Conservation (phyloP, 2,329 filamentous ascomycete genomes). For the Colletotrichum tanaceti region DNA sequence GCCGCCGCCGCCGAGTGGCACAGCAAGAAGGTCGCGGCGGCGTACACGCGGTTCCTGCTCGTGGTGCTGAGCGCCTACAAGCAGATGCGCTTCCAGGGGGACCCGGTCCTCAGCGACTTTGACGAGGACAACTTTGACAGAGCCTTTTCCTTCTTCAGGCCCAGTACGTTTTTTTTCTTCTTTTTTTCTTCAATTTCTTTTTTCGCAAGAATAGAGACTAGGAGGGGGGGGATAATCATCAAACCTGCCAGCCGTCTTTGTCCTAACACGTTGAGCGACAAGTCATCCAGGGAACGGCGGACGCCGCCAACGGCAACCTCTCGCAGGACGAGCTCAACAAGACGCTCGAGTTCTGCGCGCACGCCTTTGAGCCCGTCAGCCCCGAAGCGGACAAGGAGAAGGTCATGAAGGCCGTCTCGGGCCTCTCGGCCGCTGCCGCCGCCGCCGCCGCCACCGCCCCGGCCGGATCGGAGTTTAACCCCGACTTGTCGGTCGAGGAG, state of each 20-base stretch:
- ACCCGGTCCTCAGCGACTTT: constrained; percentile 54
- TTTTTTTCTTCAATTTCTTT: too few species aligned
- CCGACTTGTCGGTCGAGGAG: constrained; percentile 11
- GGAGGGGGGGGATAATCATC: too few species aligned
- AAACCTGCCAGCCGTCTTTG: too few species aligned
- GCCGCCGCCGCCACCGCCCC: too few species aligned
- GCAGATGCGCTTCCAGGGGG: constrained; percentile 18
- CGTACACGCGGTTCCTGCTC: constrained; percentile 61
- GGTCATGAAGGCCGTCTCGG: constrained; percentile 12
- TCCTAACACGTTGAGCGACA: neutral
- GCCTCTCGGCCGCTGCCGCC: too few species aligned
- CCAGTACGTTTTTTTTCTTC: constrained; percentile 52
- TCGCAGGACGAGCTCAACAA: constrained; percentile 48
- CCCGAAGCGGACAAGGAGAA: neutral
- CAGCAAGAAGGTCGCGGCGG: constrained; percentile 56
- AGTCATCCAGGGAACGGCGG: constrained; percentile 55
- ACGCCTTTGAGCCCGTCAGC: constrained; percentile 44
- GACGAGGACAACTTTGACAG: constrained; percentile 57
- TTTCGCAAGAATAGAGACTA: too few species aligned
- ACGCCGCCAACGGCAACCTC: constrained; percentile 45
- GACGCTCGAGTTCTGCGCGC: constrained; percentile 50
- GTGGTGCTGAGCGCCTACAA: constrained; percentile 52
- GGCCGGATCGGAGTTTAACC: too few species aligned
- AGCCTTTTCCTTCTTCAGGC: constrained; percentile 56
- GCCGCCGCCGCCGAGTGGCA: constrained; percentile 55